A percentile compares a stretch with the other conserved stretches of the same genome.
Evolutionary conservation across 805 yeast genomes (phyloP).

Genomic region (Candida chauliodis): DNA sequence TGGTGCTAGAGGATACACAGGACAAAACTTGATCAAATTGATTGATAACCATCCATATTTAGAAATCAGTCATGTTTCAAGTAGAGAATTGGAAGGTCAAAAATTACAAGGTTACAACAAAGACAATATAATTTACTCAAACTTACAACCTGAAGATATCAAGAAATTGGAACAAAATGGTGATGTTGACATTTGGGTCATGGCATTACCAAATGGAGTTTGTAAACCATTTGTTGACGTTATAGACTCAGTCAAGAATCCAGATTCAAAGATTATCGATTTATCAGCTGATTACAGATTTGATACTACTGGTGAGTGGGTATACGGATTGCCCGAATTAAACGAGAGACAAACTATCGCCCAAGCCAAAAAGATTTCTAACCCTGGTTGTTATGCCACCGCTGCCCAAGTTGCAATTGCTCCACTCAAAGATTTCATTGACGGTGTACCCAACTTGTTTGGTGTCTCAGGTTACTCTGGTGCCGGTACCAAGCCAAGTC

Average conservation of each 20-base stretch:
- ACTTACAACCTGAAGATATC: conserved; percentile 84
- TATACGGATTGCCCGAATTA: conserved; percentile 93
- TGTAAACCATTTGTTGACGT: conserved; percentile 86
- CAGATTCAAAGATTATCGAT: conserved; percentile 81
- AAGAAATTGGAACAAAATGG: conserved; percentile 68
- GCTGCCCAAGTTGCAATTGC: conserved; percentile 92
- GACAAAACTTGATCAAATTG: conserved; percentile 84
- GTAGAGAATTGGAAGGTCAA: conserved; percentile 90
- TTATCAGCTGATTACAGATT: conserved; percentile 95
- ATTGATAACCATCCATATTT: conserved; percentile 84
- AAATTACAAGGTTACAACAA: conserved; percentile 85
- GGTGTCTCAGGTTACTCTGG: conserved; percentile 99
- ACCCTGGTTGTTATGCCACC: conserved; percentile 99
- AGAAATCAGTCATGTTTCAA: conserved; percentile 89
- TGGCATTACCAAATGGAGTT: conserved; percentile 98
- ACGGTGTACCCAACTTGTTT: conserved; percentile 78
- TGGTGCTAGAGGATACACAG: conserved; percentile 98
- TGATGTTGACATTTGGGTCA: conserved; percentile 94
- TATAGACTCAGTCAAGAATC: conserved; percentile 59
- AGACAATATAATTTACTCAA: conserved; percentile 73
- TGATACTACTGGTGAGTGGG: conserved; percentile 85
- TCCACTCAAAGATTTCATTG: conserved; percentile 68
- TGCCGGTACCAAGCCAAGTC: conserved; percentile 98
- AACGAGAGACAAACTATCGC: conserved; percentile 64
- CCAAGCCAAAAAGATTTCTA: conserved; percentile 75